A percentile compares a stretch with the other conserved stretches of the same genome.
phyloP scores from a whole-genome alignment of 805 yeast species.

The Lipomyces oligophaga region DNA sequence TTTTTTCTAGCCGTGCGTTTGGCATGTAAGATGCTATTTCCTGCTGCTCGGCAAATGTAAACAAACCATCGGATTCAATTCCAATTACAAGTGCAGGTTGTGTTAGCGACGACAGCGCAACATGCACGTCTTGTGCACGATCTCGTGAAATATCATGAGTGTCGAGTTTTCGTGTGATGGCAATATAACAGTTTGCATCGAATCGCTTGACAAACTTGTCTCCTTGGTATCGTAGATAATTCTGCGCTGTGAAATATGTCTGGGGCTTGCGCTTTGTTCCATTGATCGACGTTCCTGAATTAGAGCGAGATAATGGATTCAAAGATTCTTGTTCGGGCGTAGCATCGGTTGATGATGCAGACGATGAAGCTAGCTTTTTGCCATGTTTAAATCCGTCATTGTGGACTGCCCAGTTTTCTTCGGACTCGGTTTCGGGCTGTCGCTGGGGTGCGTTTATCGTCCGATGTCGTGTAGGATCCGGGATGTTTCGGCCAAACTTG shows the following conservation, averaged over 20 bases:
- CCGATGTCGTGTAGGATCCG: constrained; percentile 46
- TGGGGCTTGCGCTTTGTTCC: constrained; percentile 36
- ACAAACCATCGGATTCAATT: constrained; percentile 85
- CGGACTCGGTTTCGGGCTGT: constrained; percentile 26
- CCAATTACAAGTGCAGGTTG: constrained; percentile 87
- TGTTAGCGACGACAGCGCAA: constrained; percentile 54
- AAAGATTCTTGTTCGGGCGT: constrained; percentile 13
- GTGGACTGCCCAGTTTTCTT: constrained; percentile 75
- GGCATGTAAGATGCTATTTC: constrained; percentile 73
- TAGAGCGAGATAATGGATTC: constrained; percentile 2
- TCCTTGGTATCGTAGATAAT: constrained; percentile 91
- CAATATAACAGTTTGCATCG: constrained; percentile 94
- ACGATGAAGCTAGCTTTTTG: constrained; percentile 14
- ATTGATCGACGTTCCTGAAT: constrained; percentile 28
- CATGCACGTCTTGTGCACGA: constrained; percentile 47
- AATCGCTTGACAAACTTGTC: constrained; percentile 82
- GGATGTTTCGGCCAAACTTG: constrained; percentile 81
- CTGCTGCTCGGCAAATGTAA: constrained; percentile 89
- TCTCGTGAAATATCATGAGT: constrained; percentile 92
- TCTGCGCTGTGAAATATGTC: constrained; percentile 87
- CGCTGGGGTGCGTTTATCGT: constrained; percentile 36
- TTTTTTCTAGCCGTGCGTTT: constrained; percentile 60
- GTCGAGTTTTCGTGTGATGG: constrained; percentile 88
- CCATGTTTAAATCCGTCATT: constrained; percentile 61
- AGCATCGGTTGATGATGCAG: constrained; percentile 1